Conservation (phyloP, 2,329 filamentous ascomycete species). For the Dactylellina haptotyla region DNA sequence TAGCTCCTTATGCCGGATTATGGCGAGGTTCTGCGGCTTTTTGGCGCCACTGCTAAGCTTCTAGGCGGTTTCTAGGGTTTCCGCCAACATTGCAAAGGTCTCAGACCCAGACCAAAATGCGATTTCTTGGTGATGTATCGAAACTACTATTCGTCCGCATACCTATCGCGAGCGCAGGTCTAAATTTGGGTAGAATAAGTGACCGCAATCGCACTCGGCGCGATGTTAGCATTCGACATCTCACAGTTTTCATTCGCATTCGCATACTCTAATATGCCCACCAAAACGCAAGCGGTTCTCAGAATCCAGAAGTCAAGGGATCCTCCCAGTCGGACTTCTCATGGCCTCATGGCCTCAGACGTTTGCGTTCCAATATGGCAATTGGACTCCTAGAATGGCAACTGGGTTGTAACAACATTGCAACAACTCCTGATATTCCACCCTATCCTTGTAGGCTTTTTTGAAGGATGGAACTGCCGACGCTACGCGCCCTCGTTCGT, state of each 20-base stretch:
- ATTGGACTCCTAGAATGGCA: neutral
- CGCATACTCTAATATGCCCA: neutral
- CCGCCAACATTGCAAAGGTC: too few species aligned
- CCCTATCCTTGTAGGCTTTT: conserved; percentile 5
- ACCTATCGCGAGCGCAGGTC: too few species aligned
- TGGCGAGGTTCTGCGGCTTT: too few species aligned
- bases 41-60: too few species aligned
- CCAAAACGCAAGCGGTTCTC: too few species aligned
- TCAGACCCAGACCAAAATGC: too few species aligned
- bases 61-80: too few species aligned
- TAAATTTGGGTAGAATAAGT: neutral
- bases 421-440: neutral
- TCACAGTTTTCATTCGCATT: neutral
- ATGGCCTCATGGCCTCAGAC: neutral
- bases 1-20: too few species aligned
- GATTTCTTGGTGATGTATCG: too few species aligned
- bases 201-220: conserved; percentile 3
- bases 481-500: neutral
- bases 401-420: neutral
- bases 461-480: conserved; percentile 7
- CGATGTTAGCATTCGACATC: neutral
- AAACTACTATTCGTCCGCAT: too few species aligned
- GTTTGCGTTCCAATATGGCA: neutral
- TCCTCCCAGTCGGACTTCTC: neutral
- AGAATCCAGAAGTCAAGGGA: neutral